A percentile compares a stretch with the other conserved stretches of the same genome.
These are phyloP conservation scores for Hanseniaspora sp. DNA, from an alignment of 1,139 yeast genomes.

Conservation along the genomic window DNA sequence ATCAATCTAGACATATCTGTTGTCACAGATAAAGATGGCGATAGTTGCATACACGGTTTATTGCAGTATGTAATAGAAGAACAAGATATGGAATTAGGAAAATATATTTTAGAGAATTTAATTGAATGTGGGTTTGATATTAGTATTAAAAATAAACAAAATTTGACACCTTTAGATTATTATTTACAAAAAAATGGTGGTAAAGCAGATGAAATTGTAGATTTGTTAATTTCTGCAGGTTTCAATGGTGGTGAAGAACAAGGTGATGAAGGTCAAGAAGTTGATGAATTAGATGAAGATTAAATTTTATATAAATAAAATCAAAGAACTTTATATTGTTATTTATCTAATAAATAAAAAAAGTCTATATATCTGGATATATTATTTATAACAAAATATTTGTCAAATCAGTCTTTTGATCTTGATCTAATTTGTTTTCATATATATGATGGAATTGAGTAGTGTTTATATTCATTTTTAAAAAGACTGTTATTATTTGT, in stretches of 20 bases:
- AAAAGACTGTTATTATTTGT: background rate
- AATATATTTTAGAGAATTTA: constrained; percentile 65
- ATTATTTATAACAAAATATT: constrained; percentile 2
- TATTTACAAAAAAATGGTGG: constrained; percentile 1
- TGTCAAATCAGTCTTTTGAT: constrained; percentile 2
- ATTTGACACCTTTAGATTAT: constrained; percentile 50
- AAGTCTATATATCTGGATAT: background rate
- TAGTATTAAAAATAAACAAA: constrained; percentile 42
- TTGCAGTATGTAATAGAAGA: constrained; percentile 9
- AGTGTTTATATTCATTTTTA: constrained; percentile 1
- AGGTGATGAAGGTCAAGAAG: constrained; percentile 10
- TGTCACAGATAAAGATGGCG: constrained; percentile 1
- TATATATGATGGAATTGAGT: background rate
- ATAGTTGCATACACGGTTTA: constrained; percentile 10
- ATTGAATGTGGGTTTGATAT: constrained; percentile 92
- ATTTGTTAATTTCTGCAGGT: constrained; percentile 5
- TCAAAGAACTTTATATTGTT: no score
- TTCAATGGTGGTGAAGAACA: background rate
- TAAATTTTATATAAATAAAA: background rate
- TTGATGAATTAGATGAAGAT: constrained; percentile 10
- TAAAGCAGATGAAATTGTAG: constrained; percentile 12
- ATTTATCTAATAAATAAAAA: background rate
- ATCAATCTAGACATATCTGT: constrained; percentile 2
- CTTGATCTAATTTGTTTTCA: background rate
- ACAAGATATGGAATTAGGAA: constrained; percentile 34